These are phyloP conservation scores for Apium graveolens DNA, from an alignment of 129 eudicot genomes.

Conservation along the genomic window DNA sequence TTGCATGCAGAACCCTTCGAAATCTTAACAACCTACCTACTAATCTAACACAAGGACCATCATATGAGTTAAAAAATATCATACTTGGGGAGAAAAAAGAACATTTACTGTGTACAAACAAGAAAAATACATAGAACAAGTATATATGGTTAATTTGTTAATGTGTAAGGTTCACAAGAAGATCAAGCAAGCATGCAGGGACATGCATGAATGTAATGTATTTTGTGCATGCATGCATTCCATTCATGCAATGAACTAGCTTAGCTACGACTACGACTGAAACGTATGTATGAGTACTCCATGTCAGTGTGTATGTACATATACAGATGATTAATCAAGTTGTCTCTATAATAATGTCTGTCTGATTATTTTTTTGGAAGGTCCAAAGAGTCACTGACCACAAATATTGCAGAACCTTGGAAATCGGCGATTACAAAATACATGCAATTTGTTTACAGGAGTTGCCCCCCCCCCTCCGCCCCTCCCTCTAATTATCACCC, in stretches of 20 bases:
- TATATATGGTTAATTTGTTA: too few species aligned
- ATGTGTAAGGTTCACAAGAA: too few species aligned
- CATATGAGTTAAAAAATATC: neutral
- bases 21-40: neutral
- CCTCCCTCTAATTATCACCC: slow-evolving; percentile 23
- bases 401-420: slow-evolving; percentile 16
- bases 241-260: too few species aligned
- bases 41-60: neutral
- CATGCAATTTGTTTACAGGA: slow-evolving; percentile 7
- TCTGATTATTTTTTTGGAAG: slow-evolving; percentile 15
- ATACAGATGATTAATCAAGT: neutral
- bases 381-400: slow-evolving; percentile 13
- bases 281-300: too few species aligned
- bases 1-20: neutral
- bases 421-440: slow-evolving; percentile 18
- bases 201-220: too few species aligned
- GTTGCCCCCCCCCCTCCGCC: too few species aligned
- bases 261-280: too few species aligned
- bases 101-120: too few species aligned
- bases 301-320: neutral
- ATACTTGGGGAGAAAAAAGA: too few species aligned
- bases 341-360: neutral
- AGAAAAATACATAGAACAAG: too few species aligned
- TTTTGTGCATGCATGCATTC: too few species aligned
- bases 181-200: too few species aligned